These are phyloP conservation scores for Syzygium grande DNA, from an alignment of 345 rosid species.

Conservation along the genomic window DNA sequence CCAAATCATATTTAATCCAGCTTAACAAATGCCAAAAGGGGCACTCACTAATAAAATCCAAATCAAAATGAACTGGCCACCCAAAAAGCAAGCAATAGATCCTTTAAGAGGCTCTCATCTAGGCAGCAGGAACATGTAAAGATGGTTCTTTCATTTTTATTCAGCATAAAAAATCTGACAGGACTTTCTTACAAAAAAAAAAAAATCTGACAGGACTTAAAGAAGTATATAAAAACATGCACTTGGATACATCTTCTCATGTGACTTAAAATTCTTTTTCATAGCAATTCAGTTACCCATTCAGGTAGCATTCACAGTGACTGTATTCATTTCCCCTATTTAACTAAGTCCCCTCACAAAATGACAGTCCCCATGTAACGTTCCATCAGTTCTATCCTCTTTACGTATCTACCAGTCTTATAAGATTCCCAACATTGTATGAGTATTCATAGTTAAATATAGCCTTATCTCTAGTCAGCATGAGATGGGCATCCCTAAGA, in stretches of 20 bases:
- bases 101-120: not conserved
- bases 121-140: not conserved
- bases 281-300: not conserved
- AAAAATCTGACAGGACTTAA: not conserved
- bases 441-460: not conserved
- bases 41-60: not conserved
- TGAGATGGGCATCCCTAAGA: not conserved
- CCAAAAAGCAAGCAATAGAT: not conserved
- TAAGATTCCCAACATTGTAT: not conserved
- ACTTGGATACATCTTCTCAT: not conserved
- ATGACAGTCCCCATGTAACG: not conserved
- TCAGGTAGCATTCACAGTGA: not conserved
- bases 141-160: not conserved
- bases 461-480: not conserved
- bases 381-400: not conserved
- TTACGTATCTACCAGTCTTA: not conserved
- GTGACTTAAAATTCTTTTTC: not conserved
- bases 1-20: not conserved
- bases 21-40: not conserved
- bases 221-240: not conserved
- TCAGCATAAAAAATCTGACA: not conserved
- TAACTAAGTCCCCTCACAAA: not conserved
- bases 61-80: not conserved
- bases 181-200: too few relatives aligned
- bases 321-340: not conserved